Base-by-base conservation (phyloP, 208 protist genomes). In the Trypanosoma lewisi region DNA sequence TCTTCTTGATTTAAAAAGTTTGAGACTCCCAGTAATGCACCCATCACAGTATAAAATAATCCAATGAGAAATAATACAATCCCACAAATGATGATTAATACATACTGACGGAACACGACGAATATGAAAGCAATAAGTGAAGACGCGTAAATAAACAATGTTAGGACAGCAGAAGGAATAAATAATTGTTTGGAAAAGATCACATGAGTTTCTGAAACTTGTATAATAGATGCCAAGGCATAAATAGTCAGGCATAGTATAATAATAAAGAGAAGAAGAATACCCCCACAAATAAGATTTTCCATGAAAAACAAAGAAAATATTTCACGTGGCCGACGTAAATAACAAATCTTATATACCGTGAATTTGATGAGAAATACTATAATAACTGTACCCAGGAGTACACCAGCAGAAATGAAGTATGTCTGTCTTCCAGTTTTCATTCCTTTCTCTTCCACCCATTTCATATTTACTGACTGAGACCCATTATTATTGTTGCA, bases 321-420 rank as follows among this genome's bases (percentile, higher is more conserved):
- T 42, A 88, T 73, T 56, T 88, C 82, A 14, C 74, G 74, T 16
- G 82, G 75, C 4, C 56, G 68, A 16, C 39, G 58, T 0, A 41
- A 63, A 9, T 72, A 68, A 30, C 37, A 70, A 50, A 61, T 65
- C 12, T 41, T 70, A 61, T 76, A 80, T 12, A 81, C 33, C 6
- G 67, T 12, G 12, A 67, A 34, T 19, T 78, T n/a, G 11, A 68
- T 36, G 4, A 66, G 1, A 7, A 81, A 21, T 8, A 73, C 14
- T 17, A 78, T 1, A 33, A 80, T 7, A 34, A 51, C 50, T 25
- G 78, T 19, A 21, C 52, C 56, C 25, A 60, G 64, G 19, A 23
- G 57, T 2, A 84, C 67, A 25, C n/a, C 51, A 30, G 56, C 61
- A 30, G 72, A 60, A 67, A 78, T 75, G 9, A 76, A 30, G 41